Evolutionary conservation across 306 rosid species (phyloP).

Genomic region (Albizia julibrissin): DNA sequence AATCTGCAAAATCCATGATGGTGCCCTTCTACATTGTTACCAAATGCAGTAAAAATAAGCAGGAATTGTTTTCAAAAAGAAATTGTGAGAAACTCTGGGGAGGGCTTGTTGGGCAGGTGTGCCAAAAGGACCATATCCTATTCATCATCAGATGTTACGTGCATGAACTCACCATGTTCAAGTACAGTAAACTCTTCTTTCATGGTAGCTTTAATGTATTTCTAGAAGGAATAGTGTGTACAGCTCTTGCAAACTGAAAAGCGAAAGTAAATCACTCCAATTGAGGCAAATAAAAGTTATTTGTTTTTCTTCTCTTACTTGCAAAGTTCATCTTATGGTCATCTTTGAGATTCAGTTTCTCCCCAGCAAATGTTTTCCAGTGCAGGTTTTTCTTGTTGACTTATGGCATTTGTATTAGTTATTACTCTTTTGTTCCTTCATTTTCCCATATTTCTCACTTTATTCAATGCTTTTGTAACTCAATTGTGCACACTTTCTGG

Average conservation of each 20-base stretch:
- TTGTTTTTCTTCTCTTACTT: not conserved
- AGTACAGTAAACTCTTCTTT: constrained; percentile 34
- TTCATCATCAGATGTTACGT: constrained; percentile 6
- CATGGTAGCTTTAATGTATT: constrained; percentile 19
- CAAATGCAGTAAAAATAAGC: constrained; percentile 21
- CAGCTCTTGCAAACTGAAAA: constrained; percentile 32
- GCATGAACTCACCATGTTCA: constrained; percentile 24
- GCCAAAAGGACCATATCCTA: constrained; percentile 15
- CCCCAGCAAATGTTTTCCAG: not conserved
- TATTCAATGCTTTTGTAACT: not conserved
- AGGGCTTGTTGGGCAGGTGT: constrained; percentile 2
- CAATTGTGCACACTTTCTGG: not conserved
- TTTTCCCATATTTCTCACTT: not conserved
- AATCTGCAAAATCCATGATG: constrained; percentile 17
- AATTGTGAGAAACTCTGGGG: constrained; percentile 22
- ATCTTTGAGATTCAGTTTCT: not conserved
- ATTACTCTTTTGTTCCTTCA: not conserved
- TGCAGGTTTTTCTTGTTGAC: not conserved
- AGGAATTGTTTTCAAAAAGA: constrained; percentile 13
- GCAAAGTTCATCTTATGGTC: not conserved
- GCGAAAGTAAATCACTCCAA: not conserved
- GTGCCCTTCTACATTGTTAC: constrained; percentile 17
- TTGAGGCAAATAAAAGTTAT: not conserved
- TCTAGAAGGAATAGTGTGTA: constrained; percentile 29
- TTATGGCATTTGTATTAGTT: not conserved